These are phyloP conservation scores for Backusella australiensis DNA, from an alignment of 192 early-diverging fungal species.

Conservation along the genomic window DNA sequence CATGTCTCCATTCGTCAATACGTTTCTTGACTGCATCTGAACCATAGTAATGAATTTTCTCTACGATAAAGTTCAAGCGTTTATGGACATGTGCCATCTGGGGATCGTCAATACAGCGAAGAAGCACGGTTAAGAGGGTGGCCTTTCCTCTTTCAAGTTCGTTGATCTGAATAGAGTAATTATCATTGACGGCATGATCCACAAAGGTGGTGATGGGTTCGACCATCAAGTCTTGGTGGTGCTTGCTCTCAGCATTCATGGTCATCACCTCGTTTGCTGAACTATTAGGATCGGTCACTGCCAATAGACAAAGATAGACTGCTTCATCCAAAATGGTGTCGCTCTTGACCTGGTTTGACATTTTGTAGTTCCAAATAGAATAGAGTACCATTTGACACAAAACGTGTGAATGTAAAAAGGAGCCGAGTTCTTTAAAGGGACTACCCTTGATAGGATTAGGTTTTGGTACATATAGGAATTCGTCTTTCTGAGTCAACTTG, in stretches of 20 bases:
- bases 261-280: slow-evolving; percentile 20
- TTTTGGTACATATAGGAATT: slow-evolving; percentile 47
- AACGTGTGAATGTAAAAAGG: slow-evolving; percentile 67
- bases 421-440: slow-evolving; percentile 68
- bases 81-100: slow-evolving; percentile 75
- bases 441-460: slow-evolving; percentile 53
- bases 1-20: slow-evolving; percentile 38
- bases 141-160: slow-evolving; percentile 43
- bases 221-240: neutral
- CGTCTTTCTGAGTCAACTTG: slow-evolving; percentile 33
- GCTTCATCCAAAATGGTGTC: slow-evolving; percentile 80
- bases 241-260: slow-evolving; percentile 31
- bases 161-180: slow-evolving; percentile 18
- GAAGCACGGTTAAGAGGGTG: slow-evolving; percentile 68
- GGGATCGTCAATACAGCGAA: slow-evolving; percentile 66
- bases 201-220: slow-evolving; percentile 34
- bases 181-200: slow-evolving; percentile 45
- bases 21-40: slow-evolving; percentile 38
- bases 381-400: slow-evolving; percentile 80
- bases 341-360: slow-evolving; percentile 21
- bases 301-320: slow-evolving; percentile 76
- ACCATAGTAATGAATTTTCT: slow-evolving; percentile 62
- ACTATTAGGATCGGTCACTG: slow-evolving; percentile 59
- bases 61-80: slow-evolving; percentile 67
- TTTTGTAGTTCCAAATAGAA: slow-evolving; percentile 69